phyloP scores from a whole-genome alignment of 306 rosid genomes.

The Cucurbita moschata region DNA sequence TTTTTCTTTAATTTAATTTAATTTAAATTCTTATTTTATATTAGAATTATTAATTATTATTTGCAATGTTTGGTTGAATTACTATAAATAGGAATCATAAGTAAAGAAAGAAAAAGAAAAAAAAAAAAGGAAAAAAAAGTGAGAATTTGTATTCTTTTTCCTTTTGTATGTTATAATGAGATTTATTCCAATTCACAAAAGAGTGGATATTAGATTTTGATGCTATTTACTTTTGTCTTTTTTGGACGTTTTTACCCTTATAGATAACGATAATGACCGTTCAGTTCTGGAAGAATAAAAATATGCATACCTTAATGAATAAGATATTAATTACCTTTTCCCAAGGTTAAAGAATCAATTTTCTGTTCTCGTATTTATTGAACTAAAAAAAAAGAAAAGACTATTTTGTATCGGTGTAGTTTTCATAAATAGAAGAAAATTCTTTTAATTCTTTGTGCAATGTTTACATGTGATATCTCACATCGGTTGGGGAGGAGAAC shows the following conservation, averaged over 20 bases:
- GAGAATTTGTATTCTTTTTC: neutral
- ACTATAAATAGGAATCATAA: neutral
- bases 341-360: no score
- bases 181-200: neutral
- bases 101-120: neutral
- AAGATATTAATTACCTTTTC: no score
- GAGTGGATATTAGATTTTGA: neutral
- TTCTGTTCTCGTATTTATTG: no score
- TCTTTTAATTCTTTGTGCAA: no score
- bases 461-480: no score
- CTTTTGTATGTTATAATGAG: neutral
- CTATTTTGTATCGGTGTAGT: no score
- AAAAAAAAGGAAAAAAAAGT: neutral
- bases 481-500: no score
- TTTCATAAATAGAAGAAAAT: no score
- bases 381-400: no score
- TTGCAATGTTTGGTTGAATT: neutral
- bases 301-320: no score
- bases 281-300: neutral
- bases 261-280: neutral
- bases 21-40: neutral
- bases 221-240: neutral
- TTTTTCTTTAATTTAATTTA: neutral
- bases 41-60: neutral
- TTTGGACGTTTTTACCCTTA: neutral